These are phyloP conservation scores for Garcia nutans DNA, from an alignment of 345 rosid species.

Conservation along the genomic window DNA sequence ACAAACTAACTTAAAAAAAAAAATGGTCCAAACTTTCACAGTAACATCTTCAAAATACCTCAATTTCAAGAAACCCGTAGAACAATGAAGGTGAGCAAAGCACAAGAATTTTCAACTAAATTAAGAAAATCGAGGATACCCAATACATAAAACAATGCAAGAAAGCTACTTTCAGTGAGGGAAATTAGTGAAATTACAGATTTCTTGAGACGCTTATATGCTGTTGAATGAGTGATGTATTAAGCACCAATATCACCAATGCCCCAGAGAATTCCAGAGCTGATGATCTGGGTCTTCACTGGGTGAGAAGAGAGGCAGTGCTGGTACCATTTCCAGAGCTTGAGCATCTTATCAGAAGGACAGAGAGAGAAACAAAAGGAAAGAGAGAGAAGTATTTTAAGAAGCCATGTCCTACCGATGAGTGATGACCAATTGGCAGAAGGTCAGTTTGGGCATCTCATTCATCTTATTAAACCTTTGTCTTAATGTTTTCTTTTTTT, in stretches of 20 bases:
- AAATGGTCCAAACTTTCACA: neutral
- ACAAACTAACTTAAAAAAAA: too few relatives aligned
- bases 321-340: constrained; percentile 90
- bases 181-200: constrained; percentile 27
- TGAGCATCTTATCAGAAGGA: constrained; percentile 38
- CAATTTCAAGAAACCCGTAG: neutral
- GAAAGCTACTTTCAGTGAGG: neutral
- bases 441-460: neutral
- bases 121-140: neutral
- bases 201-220: constrained; percentile 43
- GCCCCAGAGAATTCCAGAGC: constrained; percentile 93
- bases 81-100: neutral
- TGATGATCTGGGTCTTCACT: constrained; percentile 77
- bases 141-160: constrained; percentile 1
- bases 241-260: constrained; percentile 86
- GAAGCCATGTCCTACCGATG: constrained; percentile 22
- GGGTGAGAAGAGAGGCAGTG: constrained; percentile 65
- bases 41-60: neutral
- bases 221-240: constrained; percentile 74
- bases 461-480: neutral
- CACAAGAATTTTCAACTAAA: neutral
- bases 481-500: neutral
- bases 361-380: constrained; percentile 3
- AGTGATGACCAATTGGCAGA: constrained; percentile 19
- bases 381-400: neutral